These are phyloP conservation scores for Eucalyptus erythrocorys DNA, from an alignment of 345 rosid genomes.

Conservation along the genomic window DNA sequence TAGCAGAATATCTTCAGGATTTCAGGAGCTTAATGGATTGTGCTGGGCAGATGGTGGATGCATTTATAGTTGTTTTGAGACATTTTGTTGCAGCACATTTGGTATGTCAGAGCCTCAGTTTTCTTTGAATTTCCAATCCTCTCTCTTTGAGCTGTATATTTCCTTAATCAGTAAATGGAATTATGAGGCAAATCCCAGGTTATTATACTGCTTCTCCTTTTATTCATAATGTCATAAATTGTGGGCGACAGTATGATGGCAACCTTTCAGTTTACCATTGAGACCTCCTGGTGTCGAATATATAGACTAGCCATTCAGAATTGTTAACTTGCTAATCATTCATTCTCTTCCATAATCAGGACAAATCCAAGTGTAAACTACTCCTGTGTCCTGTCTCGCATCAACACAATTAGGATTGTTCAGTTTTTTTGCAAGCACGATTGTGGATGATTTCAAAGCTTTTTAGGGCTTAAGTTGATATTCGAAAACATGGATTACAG, in stretches of 20 bases:
- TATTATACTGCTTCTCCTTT: background rate
- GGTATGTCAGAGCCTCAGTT: conserved; percentile 21
- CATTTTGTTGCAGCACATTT: conserved; percentile 24
- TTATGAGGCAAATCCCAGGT: background rate
- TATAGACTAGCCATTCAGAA: background rate
- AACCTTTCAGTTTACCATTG: background rate
- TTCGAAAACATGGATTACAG: background rate
- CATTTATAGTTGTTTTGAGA: conserved; percentile 51
- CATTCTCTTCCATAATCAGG: background rate
- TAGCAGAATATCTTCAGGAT: conserved; percentile 39
- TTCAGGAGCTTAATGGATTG: conserved; percentile 21
- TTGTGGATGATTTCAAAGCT: background rate
- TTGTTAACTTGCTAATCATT: background rate
- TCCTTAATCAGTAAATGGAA: background rate
- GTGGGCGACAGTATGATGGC: background rate
- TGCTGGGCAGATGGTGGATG: conserved; percentile 45
- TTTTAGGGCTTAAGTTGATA: background rate
- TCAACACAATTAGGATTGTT: background rate
- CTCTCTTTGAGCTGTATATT: background rate
- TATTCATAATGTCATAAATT: background rate
- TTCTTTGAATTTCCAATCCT: background rate
- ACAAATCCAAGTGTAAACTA: background rate
- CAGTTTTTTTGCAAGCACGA: background rate
- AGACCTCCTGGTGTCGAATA: background rate
- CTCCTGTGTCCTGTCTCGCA: background rate